Evolutionary conservation across 495 filamentous ascomycete genomes (phyloP), one percentile per base, ranked within the genome.

Genomic region (Parathielavia appendiculata): DNA sequence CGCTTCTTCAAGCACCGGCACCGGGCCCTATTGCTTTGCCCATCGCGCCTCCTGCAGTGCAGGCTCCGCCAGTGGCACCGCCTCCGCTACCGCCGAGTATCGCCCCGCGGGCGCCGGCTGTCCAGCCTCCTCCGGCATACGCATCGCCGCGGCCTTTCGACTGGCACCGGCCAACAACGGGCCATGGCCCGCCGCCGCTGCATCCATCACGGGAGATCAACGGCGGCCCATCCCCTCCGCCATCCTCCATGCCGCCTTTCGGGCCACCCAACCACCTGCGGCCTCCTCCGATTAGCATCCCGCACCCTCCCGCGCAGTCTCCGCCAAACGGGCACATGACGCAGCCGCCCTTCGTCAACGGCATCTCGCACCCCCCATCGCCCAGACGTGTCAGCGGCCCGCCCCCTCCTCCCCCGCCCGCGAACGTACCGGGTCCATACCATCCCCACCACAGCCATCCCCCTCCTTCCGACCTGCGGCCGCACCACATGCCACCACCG

Each of bases 181-280:
- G 61, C 32, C 73, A 66, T 66, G 72, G 53, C 54, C 68, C 72
- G n/a, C 62, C 69, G 17, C 57, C 69, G 26, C 38, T 69, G 13
- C 69, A 76, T 51, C 70, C 54, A 0, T 14, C 40, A n/a, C 65
- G 67, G n/a, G 66, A 77, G 19, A 66, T 78, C 19, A 79, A 77
- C 61, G 73, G 74, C 39, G 66, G 63, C 23, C 70, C 72, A 5
- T 69, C 74, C 20, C 73, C 65, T 4, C 62, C 63, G 17, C 69
- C 59, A 5, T 63, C 53, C 54, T 49, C 47, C 35, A 76, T 75
- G 44, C 60, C 77, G 52, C 61, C 75, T 44, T 67, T 78, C 53
- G 66, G 73, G 54, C 67, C 73, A 62, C 69, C 71, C 48, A 72
- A 72, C 23, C 71, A 72, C 51, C 69, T 79, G 10, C 72, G 75